phyloP scores from a whole-genome alignment of 2,329 filamentous ascomycete genomes.

The Ceratocystis lukuohia region DNA sequence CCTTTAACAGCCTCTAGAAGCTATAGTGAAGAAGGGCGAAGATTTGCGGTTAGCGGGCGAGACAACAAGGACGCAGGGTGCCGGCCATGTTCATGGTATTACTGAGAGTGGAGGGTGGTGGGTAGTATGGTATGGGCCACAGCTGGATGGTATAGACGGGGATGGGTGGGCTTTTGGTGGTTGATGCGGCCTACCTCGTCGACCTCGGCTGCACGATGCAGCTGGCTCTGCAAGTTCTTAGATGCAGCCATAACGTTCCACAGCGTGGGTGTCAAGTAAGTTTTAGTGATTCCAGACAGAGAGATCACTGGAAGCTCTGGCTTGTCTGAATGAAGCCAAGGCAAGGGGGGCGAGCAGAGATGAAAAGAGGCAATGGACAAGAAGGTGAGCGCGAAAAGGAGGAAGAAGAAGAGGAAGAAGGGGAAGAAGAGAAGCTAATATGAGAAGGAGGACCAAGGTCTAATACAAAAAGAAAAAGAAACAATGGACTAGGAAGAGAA shows the following conservation, averaged over 20 bases:
- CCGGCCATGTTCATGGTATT: not conserved
- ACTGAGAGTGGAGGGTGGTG: not conserved
- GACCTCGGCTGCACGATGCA: constrained; percentile 32
- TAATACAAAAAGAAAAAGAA: constrained; percentile 6
- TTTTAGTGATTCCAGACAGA: too few relatives aligned
- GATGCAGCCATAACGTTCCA: not conserved
- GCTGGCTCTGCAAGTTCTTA: not conserved
- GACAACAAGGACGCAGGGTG: too few relatives aligned
- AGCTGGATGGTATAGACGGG: not conserved
- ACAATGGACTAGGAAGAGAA: not conserved
- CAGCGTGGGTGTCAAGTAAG: too few relatives aligned
- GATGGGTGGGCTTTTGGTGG: not conserved
- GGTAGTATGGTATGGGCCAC: not conserved
- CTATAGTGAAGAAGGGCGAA: constrained; percentile 30
- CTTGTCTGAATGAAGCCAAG: not conserved
- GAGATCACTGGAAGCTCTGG: not conserved
- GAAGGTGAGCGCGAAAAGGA: not conserved
- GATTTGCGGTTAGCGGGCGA: not conserved
- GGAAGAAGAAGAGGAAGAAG: constrained; percentile 5
- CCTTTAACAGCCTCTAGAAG: constrained; percentile 53
- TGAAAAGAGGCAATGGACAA: not conserved
- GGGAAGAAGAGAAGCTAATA: not conserved
- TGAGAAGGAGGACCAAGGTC: not conserved
- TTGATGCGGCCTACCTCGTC: constrained; percentile 31
- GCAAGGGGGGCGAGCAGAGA: too few relatives aligned